phyloP scores from a whole-genome alignment of 257 asterid species.

The Jaltomata sinuosa region DNA sequence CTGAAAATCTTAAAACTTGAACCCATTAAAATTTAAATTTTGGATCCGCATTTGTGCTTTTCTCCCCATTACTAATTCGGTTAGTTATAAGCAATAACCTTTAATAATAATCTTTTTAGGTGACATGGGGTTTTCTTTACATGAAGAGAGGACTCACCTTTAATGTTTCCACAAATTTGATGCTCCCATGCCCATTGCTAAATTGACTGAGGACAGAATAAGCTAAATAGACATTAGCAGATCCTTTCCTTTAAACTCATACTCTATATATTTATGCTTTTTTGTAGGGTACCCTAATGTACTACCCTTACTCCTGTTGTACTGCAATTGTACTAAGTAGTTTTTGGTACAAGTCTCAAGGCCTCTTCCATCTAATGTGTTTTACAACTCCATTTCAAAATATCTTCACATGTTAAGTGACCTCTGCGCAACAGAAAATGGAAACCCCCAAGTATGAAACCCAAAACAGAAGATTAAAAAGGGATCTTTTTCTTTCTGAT shows the following conservation, averaged over 20 bases:
- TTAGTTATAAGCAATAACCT: no score
- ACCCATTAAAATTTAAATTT: no score
- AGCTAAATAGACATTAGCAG: background rate
- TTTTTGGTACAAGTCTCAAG: background rate
- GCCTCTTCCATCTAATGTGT: background rate
- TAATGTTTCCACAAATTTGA: background rate
- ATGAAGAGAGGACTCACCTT: background rate
- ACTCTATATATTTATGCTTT: background rate
- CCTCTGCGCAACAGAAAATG: background rate
- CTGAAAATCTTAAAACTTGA: no score
- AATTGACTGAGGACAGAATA: background rate
- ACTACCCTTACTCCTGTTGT: background rate
- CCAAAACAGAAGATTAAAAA: background rate
- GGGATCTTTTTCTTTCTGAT: background rate
- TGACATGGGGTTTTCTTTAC: background rate
- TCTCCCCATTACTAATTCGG: background rate
- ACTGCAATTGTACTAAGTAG: background rate
- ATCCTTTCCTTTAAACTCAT: background rate
- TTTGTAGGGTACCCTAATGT: background rate
- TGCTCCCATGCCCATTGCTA: background rate
- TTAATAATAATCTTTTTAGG: background rate
- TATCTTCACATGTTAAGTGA: background rate
- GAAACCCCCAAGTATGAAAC: background rate
- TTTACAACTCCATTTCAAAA: background rate
- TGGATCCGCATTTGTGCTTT: no score